A percentile compares a stretch with the other conserved stretches of the same genome.
Evolutionary conservation across 257 asterid species (phyloP).

Genomic region (Solanum boliviense): DNA sequence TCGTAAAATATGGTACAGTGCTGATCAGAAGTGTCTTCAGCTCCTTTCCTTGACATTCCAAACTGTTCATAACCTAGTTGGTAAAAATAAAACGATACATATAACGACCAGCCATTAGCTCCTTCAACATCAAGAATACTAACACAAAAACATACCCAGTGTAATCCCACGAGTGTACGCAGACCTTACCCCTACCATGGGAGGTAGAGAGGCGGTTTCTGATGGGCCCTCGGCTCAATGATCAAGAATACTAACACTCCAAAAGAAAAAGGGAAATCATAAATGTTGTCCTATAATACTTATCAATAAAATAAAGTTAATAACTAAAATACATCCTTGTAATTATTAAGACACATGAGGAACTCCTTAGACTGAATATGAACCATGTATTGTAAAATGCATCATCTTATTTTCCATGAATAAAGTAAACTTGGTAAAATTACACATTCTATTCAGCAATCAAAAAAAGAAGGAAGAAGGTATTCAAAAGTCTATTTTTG

Average conservation of each 20-base stretch:
- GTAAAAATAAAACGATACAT: neutral
- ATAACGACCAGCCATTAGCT: neutral
- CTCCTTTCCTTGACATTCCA: conserved; percentile 89
- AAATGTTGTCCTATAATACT: neutral
- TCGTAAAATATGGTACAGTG: conserved; percentile 83
- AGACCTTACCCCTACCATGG: neutral
- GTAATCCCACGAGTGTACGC: neutral
- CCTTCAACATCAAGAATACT: neutral
- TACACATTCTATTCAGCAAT: neutral
- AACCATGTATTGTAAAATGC: neutral
- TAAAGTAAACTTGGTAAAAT: neutral
- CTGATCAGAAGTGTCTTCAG: conserved; percentile 83
- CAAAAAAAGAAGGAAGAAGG: neutral
- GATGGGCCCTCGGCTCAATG: neutral
- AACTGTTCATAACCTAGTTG: conserved; percentile 70
- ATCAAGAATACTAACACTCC: neutral
- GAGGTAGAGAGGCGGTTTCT: neutral
- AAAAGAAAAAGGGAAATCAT: neutral
- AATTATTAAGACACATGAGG: neutral
- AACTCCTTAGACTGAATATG: neutral
- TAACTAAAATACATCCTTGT: neutral
- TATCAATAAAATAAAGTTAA: neutral
- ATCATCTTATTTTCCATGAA: neutral
- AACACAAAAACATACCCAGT: neutral
- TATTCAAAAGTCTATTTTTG: neutral